Conservation (phyloP, 345 rosid genomes). For the Microcos paniculata region DNA sequence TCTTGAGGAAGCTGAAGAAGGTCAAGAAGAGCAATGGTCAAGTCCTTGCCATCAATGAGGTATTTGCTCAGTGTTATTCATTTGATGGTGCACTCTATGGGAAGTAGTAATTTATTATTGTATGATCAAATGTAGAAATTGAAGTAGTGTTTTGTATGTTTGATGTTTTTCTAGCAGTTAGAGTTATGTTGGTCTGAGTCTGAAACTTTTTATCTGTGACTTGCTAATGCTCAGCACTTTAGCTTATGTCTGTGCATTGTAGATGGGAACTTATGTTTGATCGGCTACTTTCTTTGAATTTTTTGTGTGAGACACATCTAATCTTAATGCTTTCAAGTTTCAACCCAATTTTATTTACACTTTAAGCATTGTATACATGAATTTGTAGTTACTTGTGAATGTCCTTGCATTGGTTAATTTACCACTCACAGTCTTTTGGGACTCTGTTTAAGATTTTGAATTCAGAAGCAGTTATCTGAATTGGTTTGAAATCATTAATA, state of each 20-base stretch:
- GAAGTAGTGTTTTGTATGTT: neutral
- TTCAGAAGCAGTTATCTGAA: neutral
- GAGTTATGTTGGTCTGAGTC: neutral
- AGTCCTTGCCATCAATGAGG: conserved; percentile 51
- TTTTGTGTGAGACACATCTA: neutral
- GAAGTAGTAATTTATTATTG: neutral
- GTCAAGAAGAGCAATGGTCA: conserved; percentile 55
- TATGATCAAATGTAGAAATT: neutral
- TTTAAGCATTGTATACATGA: neutral
- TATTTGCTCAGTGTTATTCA: neutral
- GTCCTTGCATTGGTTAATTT: neutral
- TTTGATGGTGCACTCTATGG: neutral
- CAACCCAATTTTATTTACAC: no score
- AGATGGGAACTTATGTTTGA: neutral
- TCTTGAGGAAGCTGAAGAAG: conserved; percentile 43
- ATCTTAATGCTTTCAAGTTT: neutral
- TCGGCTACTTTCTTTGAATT: neutral
- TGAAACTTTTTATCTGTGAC: neutral
- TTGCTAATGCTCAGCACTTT: neutral
- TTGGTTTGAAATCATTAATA: neutral
- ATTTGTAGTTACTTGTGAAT: no score
- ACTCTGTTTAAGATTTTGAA: neutral
- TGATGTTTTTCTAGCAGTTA: neutral
- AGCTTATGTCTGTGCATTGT: neutral
- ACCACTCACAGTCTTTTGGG: neutral